Evolutionary conservation across 2,329 filamentous ascomycete genomes (phyloP).

Genomic region (Verticillium klebahnii): DNA sequence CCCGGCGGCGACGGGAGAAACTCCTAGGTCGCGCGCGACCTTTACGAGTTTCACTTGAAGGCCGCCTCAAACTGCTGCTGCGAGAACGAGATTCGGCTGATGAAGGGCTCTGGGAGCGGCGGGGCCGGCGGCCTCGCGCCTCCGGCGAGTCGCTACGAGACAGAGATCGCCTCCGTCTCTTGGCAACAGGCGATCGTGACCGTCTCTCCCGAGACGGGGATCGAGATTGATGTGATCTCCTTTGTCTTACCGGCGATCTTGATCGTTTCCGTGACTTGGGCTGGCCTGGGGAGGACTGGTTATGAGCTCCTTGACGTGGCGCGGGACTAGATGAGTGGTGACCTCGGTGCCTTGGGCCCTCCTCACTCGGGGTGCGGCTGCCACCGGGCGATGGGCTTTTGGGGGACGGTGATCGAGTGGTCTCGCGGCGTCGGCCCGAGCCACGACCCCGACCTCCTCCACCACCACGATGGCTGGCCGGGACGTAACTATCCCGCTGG

Average conservation of each 20-base stretch:
- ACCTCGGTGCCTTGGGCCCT: slow-evolving; percentile 21
- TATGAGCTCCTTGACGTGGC: slow-evolving; percentile 27
- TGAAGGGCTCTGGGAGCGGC: slow-evolving; percentile 23
- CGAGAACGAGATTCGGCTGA: slow-evolving; percentile 29
- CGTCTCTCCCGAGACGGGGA: slow-evolving; percentile 30
- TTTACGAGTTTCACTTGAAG: background rate
- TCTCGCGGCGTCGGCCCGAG: slow-evolving; percentile 34
- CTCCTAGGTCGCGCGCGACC: slow-evolving; percentile 14
- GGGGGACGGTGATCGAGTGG: slow-evolving; percentile 28
- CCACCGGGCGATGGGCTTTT: slow-evolving; percentile 20
- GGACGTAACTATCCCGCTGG: slow-evolving; percentile 49
- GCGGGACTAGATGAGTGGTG: slow-evolving; percentile 26
- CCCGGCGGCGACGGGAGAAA: slow-evolving; percentile 1
- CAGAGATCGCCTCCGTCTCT: slow-evolving; percentile 21
- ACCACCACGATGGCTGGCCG: slow-evolving; percentile 37
- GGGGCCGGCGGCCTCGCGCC: background rate
- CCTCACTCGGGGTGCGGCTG: slow-evolving; percentile 24
- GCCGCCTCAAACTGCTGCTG: slow-evolving; percentile 21
- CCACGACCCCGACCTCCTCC: slow-evolving; percentile 30
- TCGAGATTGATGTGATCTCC: slow-evolving; percentile 23
- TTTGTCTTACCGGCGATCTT: slow-evolving; percentile 27
- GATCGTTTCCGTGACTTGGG: slow-evolving; percentile 32
- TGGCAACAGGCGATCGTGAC: slow-evolving; percentile 7
- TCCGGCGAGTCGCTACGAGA: slow-evolving; percentile 13
- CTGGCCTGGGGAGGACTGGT: slow-evolving; percentile 21